A percentile compares a stretch with the other conserved stretches of the same genome.
Evolutionary conservation across 83 land plant species (phyloP).

Genomic region (Isoetes engelmannii): DNA sequence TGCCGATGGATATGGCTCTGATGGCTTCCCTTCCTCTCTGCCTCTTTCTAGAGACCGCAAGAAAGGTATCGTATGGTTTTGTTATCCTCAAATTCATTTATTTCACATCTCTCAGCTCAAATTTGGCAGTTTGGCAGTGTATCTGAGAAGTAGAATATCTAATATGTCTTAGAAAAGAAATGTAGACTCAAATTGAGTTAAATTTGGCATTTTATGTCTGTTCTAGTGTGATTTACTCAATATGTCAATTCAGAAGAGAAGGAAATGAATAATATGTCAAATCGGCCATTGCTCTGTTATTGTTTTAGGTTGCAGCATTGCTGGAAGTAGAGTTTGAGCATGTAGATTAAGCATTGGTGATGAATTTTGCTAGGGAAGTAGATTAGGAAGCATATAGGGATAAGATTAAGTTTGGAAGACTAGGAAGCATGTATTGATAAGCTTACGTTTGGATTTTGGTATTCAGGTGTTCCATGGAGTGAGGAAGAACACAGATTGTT

Average conservation of each 20-base stretch:
- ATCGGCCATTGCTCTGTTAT: neutral
- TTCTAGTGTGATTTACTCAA: neutral
- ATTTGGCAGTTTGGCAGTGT: too few relatives aligned
- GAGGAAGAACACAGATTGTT: slow-evolving; percentile 75
- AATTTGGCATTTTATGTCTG: neutral
- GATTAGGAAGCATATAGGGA: too few relatives aligned
- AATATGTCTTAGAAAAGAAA: too few relatives aligned
- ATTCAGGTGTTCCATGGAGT: slow-evolving; percentile 63
- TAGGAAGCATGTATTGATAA: too few relatives aligned
- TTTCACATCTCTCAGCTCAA: too few relatives aligned
- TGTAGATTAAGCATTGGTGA: neutral
- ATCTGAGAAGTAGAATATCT: too few relatives aligned
- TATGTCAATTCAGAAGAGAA: too few relatives aligned
- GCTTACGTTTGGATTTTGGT: neutral
- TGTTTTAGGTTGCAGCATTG: neutral
- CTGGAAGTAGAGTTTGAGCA: neutral
- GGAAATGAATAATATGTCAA: too few relatives aligned
- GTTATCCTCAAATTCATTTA: too few relatives aligned
- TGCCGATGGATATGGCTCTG: slow-evolving; percentile 17
- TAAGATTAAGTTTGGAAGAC: too few relatives aligned
- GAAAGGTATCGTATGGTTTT: slow-evolving; percentile 13
- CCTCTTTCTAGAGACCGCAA: slow-evolving; percentile 20
- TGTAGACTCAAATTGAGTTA: neutral
- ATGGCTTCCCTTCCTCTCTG: slow-evolving; percentile 10
- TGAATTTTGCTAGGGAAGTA: too few relatives aligned